Evolutionary conservation across 139 green algal genomes (phyloP), one percentile per base, ranked within the genome.

Genomic region (Chlorella sp.): DNA sequence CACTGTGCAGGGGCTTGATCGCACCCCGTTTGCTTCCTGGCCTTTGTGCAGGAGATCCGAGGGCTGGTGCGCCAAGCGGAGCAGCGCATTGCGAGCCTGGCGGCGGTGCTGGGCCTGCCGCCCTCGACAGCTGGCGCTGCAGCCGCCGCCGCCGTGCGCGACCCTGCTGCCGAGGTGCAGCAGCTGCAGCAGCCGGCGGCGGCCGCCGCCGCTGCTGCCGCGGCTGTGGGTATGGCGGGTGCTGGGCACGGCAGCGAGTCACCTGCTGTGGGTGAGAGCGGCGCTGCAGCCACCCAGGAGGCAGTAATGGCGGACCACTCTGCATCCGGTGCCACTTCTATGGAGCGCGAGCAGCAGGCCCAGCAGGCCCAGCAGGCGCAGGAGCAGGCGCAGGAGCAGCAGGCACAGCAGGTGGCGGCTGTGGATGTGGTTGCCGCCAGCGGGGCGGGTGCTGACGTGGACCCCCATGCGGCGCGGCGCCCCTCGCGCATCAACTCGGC

Each of bases 11-110:
- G 3, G 4, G 25, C 65, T 25, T 5, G 32, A 17, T 17, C 1
- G 6, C 36, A 32, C 20, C 36, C 68, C 18, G 13, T 26, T 78
- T 3, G 44, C 30, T 13, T 70, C 30, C 21, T 23, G 25, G 12
- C 20, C n/a, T 3, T 17, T 32, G 16, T 39, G 57, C 75, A 82
- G 75, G 75, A 82, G 75, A 38, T 82, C 21, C 55, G 75, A 6
- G 75, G 75, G 21, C 34, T 82, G 56, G 75, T 82, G 75, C 75
- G 75, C 0, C 57, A 62, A 1, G 38, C 75, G 7, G 75, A 82
- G 75, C 21, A 67, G 13, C 75, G 70, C 57, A 82, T 82, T 30
- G 28, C 56, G 5, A 26, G 21, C 1, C 57, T 82, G 36, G 75
- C 51, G 21, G 34, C 17, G 0, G 18, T 16, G 34, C 57, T 82